Conservation (phyloP, 257 asterid genomes). For the Nicotiana tabacum region DNA sequence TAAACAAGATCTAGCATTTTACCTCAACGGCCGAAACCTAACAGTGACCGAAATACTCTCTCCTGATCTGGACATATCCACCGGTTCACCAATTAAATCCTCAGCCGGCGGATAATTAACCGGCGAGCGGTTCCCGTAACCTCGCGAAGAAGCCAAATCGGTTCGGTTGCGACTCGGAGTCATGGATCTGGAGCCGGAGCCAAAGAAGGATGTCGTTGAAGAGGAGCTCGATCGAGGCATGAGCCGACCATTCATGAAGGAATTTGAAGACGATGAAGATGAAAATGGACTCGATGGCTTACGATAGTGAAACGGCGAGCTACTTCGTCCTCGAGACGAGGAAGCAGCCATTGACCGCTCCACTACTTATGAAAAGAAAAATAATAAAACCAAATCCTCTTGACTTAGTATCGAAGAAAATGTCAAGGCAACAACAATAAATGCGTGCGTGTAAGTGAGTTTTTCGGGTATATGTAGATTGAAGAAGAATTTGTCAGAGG, state of each 20-base stretch:
- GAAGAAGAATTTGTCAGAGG: conserved; percentile 62
- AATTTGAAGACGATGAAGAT: conserved; percentile 78
- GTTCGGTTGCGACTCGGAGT: conserved; percentile 39
- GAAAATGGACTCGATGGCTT: conserved; percentile 82
- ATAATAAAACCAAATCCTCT: not conserved
- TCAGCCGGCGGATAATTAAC: conserved; percentile 60
- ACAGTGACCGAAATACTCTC: conserved; percentile 94
- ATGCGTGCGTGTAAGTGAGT: not conserved
- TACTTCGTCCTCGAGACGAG: conserved; percentile 85
- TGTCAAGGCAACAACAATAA: not conserved
- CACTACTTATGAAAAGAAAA: not conserved
- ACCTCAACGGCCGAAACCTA: conserved; percentile 51
- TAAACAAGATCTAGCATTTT: not conserved
- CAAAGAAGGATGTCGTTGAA: conserved; percentile 56
- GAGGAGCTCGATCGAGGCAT: conserved; percentile 64
- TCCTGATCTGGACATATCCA: conserved; percentile 69
- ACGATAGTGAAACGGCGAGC: conserved; percentile 57
- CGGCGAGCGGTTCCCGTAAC: conserved; percentile 40
- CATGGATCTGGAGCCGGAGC: conserved; percentile 74
- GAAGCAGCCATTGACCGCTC: conserved; percentile 70
- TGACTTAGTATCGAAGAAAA: not conserved
- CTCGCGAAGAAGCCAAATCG: conserved; percentile 32
- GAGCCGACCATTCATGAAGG: conserved; percentile 60
- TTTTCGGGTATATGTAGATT: conserved; percentile 3
- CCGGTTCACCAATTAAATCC: conserved; percentile 56